Conservation (phyloP, 2,329 filamentous ascomycete species). For the Clarireedia homoeocarpa region DNA sequence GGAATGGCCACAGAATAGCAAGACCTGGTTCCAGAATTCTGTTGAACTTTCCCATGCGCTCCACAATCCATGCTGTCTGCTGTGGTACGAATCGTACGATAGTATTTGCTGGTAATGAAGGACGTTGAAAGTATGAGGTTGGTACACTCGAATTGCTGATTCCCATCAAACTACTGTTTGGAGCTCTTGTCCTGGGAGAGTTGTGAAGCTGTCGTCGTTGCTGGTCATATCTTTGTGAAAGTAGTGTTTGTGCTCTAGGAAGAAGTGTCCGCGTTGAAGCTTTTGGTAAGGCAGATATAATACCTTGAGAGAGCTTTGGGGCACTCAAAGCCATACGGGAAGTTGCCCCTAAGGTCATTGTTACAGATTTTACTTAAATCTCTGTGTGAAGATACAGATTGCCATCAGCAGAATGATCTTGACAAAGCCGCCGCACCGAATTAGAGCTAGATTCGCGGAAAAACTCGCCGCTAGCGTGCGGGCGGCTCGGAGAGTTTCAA, state of each 20-base stretch:
- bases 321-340: constrained; percentile 19
- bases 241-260: constrained; percentile 16
- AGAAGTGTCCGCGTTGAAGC: constrained; percentile 15
- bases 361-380: background rate
- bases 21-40: constrained; percentile 88
- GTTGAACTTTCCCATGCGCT: constrained; percentile 98
- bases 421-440: background rate
- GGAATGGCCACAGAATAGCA: constrained; percentile 77
- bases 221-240: constrained; percentile 15
- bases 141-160: constrained; percentile 37
- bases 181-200: constrained; percentile 18
- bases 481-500: background rate
- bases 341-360: constrained; percentile 21
- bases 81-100: constrained; percentile 96
- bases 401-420: background rate
- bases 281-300: constrained; percentile 11
- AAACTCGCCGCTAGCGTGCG: background rate
- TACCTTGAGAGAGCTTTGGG: constrained; percentile 17
- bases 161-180: constrained; percentile 25
- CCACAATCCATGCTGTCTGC: constrained; percentile 98
- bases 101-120: constrained; percentile 80
- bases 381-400: background rate
- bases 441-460: background rate
- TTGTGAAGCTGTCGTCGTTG: constrained; percentile 25
- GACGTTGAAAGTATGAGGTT: constrained; percentile 72